A percentile compares a stretch with the other conserved stretches of the same genome.
Evolutionary conservation across 2,329 filamentous ascomycete species (phyloP).

Genomic region (Meredithiella fracta): DNA sequence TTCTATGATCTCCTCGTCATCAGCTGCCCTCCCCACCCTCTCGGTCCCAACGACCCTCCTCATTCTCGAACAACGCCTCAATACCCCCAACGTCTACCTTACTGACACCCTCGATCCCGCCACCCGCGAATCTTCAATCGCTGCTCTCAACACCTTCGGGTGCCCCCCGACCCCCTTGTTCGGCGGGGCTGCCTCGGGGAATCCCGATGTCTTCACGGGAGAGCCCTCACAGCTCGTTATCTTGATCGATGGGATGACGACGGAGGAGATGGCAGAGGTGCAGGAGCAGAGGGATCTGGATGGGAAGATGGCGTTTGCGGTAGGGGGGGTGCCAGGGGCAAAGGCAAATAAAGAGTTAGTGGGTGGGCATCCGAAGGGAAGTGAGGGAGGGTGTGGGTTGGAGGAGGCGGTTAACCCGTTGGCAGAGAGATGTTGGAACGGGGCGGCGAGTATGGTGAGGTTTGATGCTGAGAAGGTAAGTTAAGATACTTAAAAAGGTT

Average conservation of each 20-base stretch:
- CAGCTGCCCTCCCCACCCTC: constrained; percentile 3
- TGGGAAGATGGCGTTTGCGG: constrained; percentile 29
- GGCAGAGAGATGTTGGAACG: constrained; percentile 30
- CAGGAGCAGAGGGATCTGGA: constrained; percentile 15
- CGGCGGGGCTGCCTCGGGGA: not conserved
- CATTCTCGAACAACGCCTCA: constrained; percentile 13
- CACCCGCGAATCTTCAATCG: constrained; percentile 12
- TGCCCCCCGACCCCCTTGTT: constrained; percentile 11
- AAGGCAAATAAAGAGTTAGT: constrained; percentile 28
- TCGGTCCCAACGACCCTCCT: constrained; percentile 10
- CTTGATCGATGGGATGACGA: constrained; percentile 39
- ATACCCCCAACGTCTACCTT: constrained; percentile 14
- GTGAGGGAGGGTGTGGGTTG: constrained; percentile 26
- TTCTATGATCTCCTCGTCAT: not conserved
- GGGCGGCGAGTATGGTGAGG: constrained; percentile 26
- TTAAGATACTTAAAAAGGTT: too few species aligned
- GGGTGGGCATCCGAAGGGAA: constrained; percentile 25
- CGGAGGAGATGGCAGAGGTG: constrained; percentile 29
- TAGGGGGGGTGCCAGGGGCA: constrained; percentile 29
- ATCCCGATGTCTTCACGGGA: not conserved
- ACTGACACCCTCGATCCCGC: constrained; percentile 9
- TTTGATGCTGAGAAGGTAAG: constrained; percentile 30
- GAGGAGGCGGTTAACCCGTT: constrained; percentile 27
- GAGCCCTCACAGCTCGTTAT: constrained; percentile 36
- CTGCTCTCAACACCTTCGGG: constrained; percentile 13